Evolutionary conservation across 2,329 filamentous ascomycete species (phyloP).

Genomic region (Malbranchea cinnamomea): DNA sequence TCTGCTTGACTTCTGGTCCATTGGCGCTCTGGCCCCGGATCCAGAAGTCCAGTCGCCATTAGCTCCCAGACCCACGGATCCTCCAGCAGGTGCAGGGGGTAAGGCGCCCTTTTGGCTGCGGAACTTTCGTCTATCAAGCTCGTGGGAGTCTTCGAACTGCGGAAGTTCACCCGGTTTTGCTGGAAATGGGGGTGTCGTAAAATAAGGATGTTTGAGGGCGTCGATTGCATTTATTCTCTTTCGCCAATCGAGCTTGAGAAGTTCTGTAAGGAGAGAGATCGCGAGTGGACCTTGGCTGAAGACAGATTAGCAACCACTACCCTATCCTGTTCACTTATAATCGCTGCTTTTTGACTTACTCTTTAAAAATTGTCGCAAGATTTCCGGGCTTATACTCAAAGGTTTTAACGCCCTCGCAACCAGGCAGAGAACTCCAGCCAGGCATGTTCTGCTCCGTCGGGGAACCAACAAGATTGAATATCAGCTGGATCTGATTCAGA

Average conservation of each 20-base stretch:
- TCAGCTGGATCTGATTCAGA: slow-evolving; percentile 75
- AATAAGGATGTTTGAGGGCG: slow-evolving; percentile 83
- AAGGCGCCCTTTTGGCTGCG: slow-evolving; percentile 74
- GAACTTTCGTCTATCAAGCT: slow-evolving; percentile 85
- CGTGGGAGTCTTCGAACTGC: slow-evolving; percentile 83
- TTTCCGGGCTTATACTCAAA: slow-evolving; percentile 49
- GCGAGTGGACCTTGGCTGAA: slow-evolving; percentile 51
- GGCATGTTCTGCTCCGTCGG: slow-evolving; percentile 89
- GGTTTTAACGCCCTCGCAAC: slow-evolving; percentile 56
- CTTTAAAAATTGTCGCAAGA: slow-evolving; percentile 58
- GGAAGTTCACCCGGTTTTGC: slow-evolving; percentile 78
- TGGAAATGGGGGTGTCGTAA: slow-evolving; percentile 63
- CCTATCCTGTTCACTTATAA: not conserved
- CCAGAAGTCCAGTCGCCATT: slow-evolving; percentile 38
- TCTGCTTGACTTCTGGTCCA: slow-evolving; percentile 20
- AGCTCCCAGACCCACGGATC: slow-evolving; percentile 63
- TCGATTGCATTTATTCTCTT: slow-evolving; percentile 85
- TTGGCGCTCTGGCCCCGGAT: slow-evolving; percentile 17
- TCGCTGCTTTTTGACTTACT: slow-evolving; percentile 33
- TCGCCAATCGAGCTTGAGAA: slow-evolving; percentile 79
- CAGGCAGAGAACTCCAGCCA: slow-evolving; percentile 69
- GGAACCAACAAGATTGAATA: slow-evolving; percentile 82
- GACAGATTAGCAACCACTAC: slow-evolving; percentile 1
- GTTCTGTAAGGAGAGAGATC: slow-evolving; percentile 63
- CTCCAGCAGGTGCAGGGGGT: slow-evolving; percentile 82